phyloP scores from a whole-genome alignment of 768 basidiomycete species.

The Leccinum incarnatum region DNA sequence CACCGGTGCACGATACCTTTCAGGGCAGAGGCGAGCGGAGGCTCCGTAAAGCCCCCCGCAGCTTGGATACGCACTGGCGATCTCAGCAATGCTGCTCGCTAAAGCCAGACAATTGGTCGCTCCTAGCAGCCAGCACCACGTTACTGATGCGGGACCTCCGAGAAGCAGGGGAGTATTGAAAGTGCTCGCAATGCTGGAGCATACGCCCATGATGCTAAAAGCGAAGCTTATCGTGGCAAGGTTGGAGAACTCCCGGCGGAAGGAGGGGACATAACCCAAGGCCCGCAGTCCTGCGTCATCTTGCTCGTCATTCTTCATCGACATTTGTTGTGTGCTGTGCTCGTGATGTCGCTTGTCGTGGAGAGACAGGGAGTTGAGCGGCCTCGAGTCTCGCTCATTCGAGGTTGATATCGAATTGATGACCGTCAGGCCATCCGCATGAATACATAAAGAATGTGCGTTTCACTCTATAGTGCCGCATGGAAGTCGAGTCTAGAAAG shows the following conservation, averaged over 20 bases:
- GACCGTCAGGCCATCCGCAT: too few species aligned
- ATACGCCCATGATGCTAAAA: constrained; percentile 36
- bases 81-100: constrained; percentile 30
- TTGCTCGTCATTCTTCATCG: neutral
- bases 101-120: constrained; percentile 28
- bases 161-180: constrained; percentile 38
- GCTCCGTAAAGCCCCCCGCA: constrained; percentile 56
- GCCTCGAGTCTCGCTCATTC: neutral
- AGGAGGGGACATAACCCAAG: constrained; percentile 33
- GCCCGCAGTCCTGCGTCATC: constrained; percentile 27
- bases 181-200: constrained; percentile 37
- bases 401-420: neutral
- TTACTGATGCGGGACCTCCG: constrained; percentile 36
- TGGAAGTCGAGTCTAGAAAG: too few species aligned
- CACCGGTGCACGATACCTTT: constrained; percentile 61
- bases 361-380: constrained; percentile 2
- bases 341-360: neutral
- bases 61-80: constrained; percentile 33
- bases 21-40: constrained; percentile 70
- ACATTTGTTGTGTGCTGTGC: neutral
- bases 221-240: constrained; percentile 35
- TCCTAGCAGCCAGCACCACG: constrained; percentile 37
- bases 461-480: too few species aligned
- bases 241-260: constrained; percentile 44
- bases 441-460: too few species aligned